Conservation (phyloP, 176 grass and related monocot species). For the Carex pumila region DNA sequence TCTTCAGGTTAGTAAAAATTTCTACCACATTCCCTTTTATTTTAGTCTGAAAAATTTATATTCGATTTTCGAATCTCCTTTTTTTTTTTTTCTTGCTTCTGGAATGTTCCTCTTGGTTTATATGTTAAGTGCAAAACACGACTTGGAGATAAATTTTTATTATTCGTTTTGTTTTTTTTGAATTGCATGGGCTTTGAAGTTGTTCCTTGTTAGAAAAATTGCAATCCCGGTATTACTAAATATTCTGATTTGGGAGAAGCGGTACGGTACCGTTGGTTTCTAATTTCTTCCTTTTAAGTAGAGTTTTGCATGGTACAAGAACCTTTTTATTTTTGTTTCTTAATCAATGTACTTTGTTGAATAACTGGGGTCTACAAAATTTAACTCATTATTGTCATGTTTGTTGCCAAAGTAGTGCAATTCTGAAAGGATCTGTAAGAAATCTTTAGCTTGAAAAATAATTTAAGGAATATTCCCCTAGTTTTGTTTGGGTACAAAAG, state of each 20-base stretch:
- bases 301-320: background rate
- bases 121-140: background rate
- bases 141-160: background rate
- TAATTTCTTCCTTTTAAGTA: background rate
- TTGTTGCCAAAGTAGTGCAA: background rate
- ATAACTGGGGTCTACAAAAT: background rate
- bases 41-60: background rate
- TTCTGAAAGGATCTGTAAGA: background rate
- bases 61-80: background rate
- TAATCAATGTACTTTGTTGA: background rate
- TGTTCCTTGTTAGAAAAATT: background rate
- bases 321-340: background rate
- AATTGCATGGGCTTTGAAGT: background rate
- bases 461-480: background rate
- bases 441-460: background rate
- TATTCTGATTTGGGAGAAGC: background rate
- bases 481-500: background rate
- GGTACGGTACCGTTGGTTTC: background rate
- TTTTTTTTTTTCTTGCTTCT: background rate
- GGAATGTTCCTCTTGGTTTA: background rate
- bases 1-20: constrained; percentile 21
- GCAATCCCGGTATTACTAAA: background rate
- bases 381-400: background rate
- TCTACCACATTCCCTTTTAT: background rate
- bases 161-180: background rate